Evolutionary conservation across 2,329 filamentous ascomycete genomes (phyloP), one percentile per base, ranked within the genome.

Genomic region (Xylaria sp.): DNA sequence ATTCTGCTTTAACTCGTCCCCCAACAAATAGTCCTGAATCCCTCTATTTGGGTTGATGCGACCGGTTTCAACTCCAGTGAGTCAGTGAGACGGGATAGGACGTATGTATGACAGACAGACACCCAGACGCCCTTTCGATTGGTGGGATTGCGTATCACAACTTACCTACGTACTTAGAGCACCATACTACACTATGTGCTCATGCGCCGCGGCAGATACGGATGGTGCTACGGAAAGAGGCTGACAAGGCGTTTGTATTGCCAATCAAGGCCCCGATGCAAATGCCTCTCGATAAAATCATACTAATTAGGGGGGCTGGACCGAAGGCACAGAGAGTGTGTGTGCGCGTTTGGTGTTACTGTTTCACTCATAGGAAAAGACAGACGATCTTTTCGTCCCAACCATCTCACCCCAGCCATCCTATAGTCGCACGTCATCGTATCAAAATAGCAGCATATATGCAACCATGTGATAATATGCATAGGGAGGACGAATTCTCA

Each of bases 391-490:
- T 29, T 44, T 16, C 18, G 37, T 51, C 57, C 40, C 67, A 69
- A 44, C 54, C 48, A 59, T 60, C 53, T 62, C 40, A 63, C 40
- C 50, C 44, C 60, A 55, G 23, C 50, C 66, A 60, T 27, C 55
- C 55, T 57, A 59, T 53, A 69, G 50, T 65, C 35, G 64, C 51
- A 61, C 57, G 6, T 68, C 61, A 57, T 51, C 12, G 62, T 59
- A 69, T 63, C 59, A 69, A 69, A 69, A 69, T 69, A 69, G 67
- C 47, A 69, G 63, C 67, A 60, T 37, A 58, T 10, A 68, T 63
- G 65, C 54, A 69, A 63, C 63, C 63, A 50, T 37, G 50, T 25
- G 42, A 40, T 29, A 27, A 47, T 65, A 50, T 53, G 58, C 16
- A 25, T 59, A 44, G 40, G 40, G 18, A 44, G 40, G 40, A 44